phyloP scores from a whole-genome alignment of 2,329 filamentous ascomycete genomes.

The Fusarium compactum region DNA sequence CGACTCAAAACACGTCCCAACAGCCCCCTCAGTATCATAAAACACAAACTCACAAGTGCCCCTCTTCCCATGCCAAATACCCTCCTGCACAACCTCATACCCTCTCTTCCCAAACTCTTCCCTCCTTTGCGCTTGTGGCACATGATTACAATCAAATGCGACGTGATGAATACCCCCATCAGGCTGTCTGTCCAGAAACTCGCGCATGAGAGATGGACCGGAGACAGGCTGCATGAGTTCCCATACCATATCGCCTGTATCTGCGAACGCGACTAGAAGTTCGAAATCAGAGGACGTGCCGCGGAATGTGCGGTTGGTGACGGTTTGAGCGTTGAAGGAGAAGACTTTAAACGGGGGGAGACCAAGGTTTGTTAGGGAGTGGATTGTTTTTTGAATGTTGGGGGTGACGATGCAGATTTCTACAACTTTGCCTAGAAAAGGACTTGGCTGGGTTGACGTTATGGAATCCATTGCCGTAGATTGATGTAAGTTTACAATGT shows the following conservation, averaged over 20 bases:
- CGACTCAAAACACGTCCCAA: slow-evolving; percentile 1
- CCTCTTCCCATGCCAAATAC: slow-evolving; percentile 1
- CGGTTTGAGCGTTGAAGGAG: neutral
- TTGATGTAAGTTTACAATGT: neutral
- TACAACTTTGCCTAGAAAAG: neutral
- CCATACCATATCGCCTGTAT: neutral
- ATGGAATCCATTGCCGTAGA: neutral
- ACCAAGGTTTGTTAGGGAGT: neutral
- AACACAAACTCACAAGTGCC: slow-evolving; percentile 8
- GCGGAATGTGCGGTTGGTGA: neutral
- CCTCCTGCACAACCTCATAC: neutral
- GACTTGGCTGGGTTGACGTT: neutral
- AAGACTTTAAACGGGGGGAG: neutral
- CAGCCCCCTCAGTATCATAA: neutral
- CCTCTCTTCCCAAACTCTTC: neutral
- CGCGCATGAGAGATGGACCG: neutral
- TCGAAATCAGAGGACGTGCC: neutral
- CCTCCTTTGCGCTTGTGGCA: neutral
- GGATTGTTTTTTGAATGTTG: neutral
- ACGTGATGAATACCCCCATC: neutral
- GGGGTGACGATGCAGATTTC: slow-evolving; percentile 4
- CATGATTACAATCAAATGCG: neutral
- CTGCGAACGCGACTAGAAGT: neutral
- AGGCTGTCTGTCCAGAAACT: neutral
- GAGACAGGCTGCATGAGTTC: slow-evolving; percentile 10